A percentile compares a stretch with the other conserved stretches of the same genome.
These are phyloP conservation scores for Jamesozyma rosinii DNA, from an alignment of 805 yeast species.

Conservation along the genomic window DNA sequence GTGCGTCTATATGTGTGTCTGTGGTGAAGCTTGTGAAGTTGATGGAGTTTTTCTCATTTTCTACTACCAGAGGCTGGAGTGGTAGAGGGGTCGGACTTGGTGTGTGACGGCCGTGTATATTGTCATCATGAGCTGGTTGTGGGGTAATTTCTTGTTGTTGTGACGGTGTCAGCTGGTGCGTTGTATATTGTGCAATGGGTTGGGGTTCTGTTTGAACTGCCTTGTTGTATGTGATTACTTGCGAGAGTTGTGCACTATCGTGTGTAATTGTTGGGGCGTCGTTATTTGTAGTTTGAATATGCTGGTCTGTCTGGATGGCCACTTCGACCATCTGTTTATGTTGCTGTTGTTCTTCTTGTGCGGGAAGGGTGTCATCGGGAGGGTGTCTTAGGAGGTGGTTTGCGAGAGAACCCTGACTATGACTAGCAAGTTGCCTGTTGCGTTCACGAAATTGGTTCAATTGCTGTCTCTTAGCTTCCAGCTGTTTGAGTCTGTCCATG, in stretches of 20 bases:
- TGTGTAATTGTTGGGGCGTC: too few relatives aligned
- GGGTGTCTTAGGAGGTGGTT: slow-evolving; percentile 7
- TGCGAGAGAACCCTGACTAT: slow-evolving; percentile 5
- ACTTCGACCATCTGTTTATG: slow-evolving; percentile 9
- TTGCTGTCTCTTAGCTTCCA: slow-evolving; percentile 45
- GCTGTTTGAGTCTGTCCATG: slow-evolving; percentile 32
- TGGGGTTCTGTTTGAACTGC: slow-evolving; percentile 19
- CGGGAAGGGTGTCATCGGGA: background rate
- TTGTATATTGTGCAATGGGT: background rate
- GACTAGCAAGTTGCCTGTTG: slow-evolving; percentile 25
- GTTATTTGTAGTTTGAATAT: background rate
- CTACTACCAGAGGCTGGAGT: background rate
- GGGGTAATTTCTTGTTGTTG: background rate
- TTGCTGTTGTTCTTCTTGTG: background rate
- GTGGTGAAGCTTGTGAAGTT: background rate
- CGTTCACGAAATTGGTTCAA: slow-evolving; percentile 44
- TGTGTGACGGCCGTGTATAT: background rate
- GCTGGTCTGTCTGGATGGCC: slow-evolving; percentile 19
- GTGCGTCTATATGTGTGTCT: background rate
- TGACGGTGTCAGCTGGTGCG: background rate
- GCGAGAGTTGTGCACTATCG: background rate
- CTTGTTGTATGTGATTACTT: slow-evolving; percentile 18
- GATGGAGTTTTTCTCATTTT: slow-evolving; percentile 1
- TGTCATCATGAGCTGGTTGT: background rate
- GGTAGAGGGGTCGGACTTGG: too few relatives aligned